phyloP scores from a whole-genome alignment of 345 rosid species.

The Brassica incana region DNA sequence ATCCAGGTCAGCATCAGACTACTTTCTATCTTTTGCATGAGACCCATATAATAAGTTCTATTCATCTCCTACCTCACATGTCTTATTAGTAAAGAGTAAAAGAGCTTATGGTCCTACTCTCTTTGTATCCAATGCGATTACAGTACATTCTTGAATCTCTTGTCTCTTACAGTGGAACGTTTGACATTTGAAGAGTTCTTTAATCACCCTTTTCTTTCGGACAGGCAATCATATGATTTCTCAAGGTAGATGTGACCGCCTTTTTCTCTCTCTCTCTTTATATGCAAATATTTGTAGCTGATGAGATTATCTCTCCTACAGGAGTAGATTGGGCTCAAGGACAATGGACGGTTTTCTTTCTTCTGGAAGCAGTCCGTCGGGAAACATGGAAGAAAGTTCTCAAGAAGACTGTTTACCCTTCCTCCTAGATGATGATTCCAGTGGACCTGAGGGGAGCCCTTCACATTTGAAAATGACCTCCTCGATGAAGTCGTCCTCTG shows the following conservation, averaged over 20 bases:
- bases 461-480: slow-evolving; percentile 51
- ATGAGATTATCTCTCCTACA: slow-evolving; percentile 40
- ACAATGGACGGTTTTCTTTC: slow-evolving; percentile 49
- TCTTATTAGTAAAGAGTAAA: neutral
- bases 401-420: slow-evolving; percentile 87
- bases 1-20: slow-evolving; percentile 68
- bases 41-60: slow-evolving; percentile 12
- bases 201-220: slow-evolving; percentile 61
- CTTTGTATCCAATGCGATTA: slow-evolving; percentile 1
- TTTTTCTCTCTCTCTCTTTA: neutral
- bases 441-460: slow-evolving; percentile 78
- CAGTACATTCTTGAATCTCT: slow-evolving; percentile 7
- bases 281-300: slow-evolving; percentile 29
- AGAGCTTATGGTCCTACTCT: slow-evolving; percentile 17
- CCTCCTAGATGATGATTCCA: slow-evolving; percentile 77
- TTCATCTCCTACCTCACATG: neutral
- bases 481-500: slow-evolving; percentile 52
- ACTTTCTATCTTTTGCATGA: neutral
- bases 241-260: slow-evolving; percentile 51
- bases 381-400: slow-evolving; percentile 60
- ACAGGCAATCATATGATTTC: slow-evolving; percentile 38
- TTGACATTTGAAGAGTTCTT: slow-evolving; percentile 95
- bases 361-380: slow-evolving; percentile 52
- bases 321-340: slow-evolving; percentile 50
- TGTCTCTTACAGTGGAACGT: slow-evolving; percentile 72